Evolutionary conservation across 2,329 filamentous ascomycete genomes (phyloP).

Genomic region (Macrophomina phaseolina): DNA sequence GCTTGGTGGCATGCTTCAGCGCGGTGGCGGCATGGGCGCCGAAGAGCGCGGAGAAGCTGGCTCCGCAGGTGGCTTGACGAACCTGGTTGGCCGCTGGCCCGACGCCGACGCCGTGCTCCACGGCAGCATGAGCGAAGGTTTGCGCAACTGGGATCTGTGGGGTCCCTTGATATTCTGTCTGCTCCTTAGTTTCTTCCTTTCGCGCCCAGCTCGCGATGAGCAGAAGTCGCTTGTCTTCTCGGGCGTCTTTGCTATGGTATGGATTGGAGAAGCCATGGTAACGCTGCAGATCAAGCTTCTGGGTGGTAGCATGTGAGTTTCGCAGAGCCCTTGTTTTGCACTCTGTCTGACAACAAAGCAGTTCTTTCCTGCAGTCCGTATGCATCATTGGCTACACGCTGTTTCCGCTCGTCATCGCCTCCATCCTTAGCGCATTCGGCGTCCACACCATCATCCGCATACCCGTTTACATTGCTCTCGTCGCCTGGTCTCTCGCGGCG

Average conservation of each 20-base stretch:
- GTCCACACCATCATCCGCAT: slow-evolving; percentile 82
- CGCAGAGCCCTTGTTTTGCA: slow-evolving; percentile 36
- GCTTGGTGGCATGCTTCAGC: slow-evolving; percentile 69
- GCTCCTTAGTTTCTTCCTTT: slow-evolving; percentile 84
- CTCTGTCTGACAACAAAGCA: slow-evolving; percentile 47
- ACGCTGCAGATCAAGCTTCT: slow-evolving; percentile 97
- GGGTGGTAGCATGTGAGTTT: slow-evolving; percentile 93
- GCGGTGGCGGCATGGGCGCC: slow-evolving; percentile 62
- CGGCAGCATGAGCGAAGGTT: slow-evolving; percentile 81
- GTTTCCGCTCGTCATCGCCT: slow-evolving; percentile 93
- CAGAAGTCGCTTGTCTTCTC: slow-evolving; percentile 93
- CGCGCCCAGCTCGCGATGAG: slow-evolving; percentile 75
- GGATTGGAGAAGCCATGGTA: slow-evolving; percentile 95
- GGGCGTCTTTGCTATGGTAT: slow-evolving; percentile 94
- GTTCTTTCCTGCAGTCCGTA: slow-evolving; percentile 95
- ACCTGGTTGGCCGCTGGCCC: slow-evolving; percentile 68
- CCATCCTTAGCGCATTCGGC: slow-evolving; percentile 81
- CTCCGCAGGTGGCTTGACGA: slow-evolving; percentile 54
- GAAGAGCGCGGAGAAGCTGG: slow-evolving; percentile 62
- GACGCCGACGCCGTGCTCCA: slow-evolving; percentile 70
- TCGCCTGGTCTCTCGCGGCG: slow-evolving; percentile 91
- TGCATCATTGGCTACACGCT: slow-evolving; percentile 99
- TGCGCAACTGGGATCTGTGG: slow-evolving; percentile 97
- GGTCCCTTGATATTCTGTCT: slow-evolving; percentile 94
- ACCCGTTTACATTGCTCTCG: slow-evolving; percentile 86